These are phyloP conservation scores for Prototheca wickerhamii DNA, from an alignment of 163 green algal species.

Conservation along the genomic window DNA sequence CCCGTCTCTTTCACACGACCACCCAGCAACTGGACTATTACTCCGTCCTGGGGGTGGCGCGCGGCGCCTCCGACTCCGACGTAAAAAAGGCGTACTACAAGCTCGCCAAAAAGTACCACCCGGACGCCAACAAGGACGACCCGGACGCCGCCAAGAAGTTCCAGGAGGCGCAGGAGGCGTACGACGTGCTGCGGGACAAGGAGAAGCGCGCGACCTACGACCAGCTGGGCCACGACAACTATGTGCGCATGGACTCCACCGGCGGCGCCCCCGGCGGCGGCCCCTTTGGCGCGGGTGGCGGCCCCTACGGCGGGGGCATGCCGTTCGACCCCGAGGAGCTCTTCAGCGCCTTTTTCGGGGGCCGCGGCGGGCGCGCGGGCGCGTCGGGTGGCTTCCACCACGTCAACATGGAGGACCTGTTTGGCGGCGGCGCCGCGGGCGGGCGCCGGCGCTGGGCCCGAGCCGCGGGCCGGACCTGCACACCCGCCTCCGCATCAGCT, in stretches of 20 bases:
- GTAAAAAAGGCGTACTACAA: constrained; percentile 90
- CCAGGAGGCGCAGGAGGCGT: constrained; percentile 80
- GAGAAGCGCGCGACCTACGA: constrained; percentile 66
- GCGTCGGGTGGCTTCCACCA: constrained; percentile 13
- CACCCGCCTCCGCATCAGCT: constrained; percentile 34
- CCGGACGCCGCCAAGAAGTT: constrained; percentile 61
- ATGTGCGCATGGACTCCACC: constrained; percentile 54
- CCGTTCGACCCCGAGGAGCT: constrained; percentile 43
- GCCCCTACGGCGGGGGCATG: constrained; percentile 9
- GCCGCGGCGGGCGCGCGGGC: constrained; percentile 8
- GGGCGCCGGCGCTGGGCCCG: not conserved
- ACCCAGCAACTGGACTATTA: constrained; percentile 61
- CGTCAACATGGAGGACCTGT: constrained; percentile 25
- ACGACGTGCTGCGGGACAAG: constrained; percentile 77
- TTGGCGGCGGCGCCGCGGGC: constrained; percentile 7
- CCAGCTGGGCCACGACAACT: constrained; percentile 41
- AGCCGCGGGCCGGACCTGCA: constrained; percentile 14
- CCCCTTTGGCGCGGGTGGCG: constrained; percentile 6
- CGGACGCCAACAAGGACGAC: constrained; percentile 79
- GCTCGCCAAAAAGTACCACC: constrained; percentile 86
- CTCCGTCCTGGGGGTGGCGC: constrained; percentile 61
- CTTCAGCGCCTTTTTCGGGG: constrained; percentile 60
- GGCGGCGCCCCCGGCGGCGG: constrained; percentile 24
- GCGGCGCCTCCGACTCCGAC: constrained; percentile 58
- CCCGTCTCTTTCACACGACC: not conserved